Conservation (phyloP, 257 asterid species). For the Solanum megistacrolobum region DNA sequence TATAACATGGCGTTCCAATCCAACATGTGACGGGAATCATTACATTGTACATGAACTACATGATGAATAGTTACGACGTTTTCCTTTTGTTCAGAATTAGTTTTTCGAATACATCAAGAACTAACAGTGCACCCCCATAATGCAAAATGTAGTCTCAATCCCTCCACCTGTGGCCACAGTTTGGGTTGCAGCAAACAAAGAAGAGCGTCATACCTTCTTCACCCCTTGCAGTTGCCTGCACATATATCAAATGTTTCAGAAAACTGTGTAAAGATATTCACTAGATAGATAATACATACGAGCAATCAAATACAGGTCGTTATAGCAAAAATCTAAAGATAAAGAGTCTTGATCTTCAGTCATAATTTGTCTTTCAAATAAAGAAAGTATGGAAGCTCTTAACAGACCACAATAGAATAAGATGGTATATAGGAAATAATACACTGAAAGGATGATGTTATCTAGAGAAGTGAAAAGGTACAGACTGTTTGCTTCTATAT, state of each 20-base stretch:
- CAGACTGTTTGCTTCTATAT: not conserved
- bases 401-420: not conserved
- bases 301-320: not conserved
- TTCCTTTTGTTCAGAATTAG: not conserved
- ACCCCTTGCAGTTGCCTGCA: constrained; percentile 91
- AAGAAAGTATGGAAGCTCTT: not conserved
- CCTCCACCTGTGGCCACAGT: constrained; percentile 89
- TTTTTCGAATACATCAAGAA: not conserved
- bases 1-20: not conserved
- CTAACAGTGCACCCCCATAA: not conserved
- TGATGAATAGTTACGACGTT: not conserved
- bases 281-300: not conserved
- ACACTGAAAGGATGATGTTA: not conserved
- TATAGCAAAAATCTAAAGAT: not conserved
- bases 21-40: not conserved
- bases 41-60: not conserved
- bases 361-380: not conserved
- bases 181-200: constrained; percentile 96
- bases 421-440: not conserved
- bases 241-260: not conserved
- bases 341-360: not conserved
- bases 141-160: constrained; percentile 23
- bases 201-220: constrained; percentile 96
- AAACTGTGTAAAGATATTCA: not conserved
- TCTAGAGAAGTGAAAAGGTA: not conserved